Evolutionary conservation across 805 yeast species (phyloP).

Genomic region (Teunomyces stri): DNA sequence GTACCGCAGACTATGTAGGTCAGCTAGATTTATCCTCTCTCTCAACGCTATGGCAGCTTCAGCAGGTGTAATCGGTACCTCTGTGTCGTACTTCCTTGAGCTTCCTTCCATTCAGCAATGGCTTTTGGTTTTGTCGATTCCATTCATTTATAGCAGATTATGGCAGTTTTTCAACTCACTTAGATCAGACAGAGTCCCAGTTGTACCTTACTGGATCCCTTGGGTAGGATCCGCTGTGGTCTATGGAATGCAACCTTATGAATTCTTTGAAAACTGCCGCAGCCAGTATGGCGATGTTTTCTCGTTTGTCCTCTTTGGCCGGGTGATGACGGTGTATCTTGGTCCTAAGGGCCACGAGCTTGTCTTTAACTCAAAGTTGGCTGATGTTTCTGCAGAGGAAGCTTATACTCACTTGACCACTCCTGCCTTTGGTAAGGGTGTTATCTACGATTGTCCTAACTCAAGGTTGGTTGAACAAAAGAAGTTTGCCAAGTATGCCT

Average conservation of each 20-base stretch:
- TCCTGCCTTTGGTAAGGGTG: slow-evolving; percentile 97
- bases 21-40: not conserved
- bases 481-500: slow-evolving; percentile 88
- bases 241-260: slow-evolving; percentile 94
- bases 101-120: slow-evolving; percentile 13
- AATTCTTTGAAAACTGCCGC: slow-evolving; percentile 77
- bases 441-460: slow-evolving; percentile 94
- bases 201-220: slow-evolving; percentile 90
- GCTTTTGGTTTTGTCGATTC: slow-evolving; percentile 38
- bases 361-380: slow-evolving; percentile 83
- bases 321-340: slow-evolving; percentile 88
- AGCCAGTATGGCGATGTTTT: slow-evolving; percentile 87
- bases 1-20: not conserved
- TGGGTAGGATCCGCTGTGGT: slow-evolving; percentile 90
- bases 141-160: slow-evolving; percentile 49
- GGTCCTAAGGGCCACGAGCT: slow-evolving; percentile 98
- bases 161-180: slow-evolving; percentile 69
- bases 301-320: slow-evolving; percentile 85
- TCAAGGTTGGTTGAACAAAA: slow-evolving; percentile 93
- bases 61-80: not conserved
- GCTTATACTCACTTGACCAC: slow-evolving; percentile 94
- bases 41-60: not conserved
- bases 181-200: slow-evolving; percentile 78
- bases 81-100: not conserved
- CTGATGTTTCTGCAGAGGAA: slow-evolving; percentile 92